Evolutionary conservation across 257 asterid species (phyloP), one percentile per base, ranked within the genome.

Genomic region (Solanum virginianum): DNA sequence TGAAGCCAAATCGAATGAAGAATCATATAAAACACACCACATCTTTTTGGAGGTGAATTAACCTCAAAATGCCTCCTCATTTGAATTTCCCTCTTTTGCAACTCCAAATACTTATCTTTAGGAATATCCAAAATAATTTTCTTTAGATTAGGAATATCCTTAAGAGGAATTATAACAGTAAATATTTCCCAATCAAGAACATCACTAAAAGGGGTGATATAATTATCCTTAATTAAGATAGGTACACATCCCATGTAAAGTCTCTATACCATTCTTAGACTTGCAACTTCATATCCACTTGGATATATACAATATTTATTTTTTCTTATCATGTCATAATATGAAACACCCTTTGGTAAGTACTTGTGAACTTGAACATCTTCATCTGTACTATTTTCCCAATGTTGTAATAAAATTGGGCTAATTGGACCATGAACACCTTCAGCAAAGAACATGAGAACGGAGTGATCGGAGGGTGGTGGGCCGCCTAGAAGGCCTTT

Each of bases 361-460:
- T 95, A 92, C 49, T 26, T 80, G 86, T 92, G 87, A 62, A 94
- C 84, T 72, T 89, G 94, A 2, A 95, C 91, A 17, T 93, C 98
- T 26, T 94, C 86, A 20, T 93, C 95, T 11, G 83, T 41, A 5
- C 74, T 86, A 86, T 94, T 90, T 72, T 93, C 97, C 98, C 96
- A 95, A 77, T 91, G 95, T 8, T 95, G 79, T 49, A 95, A 90
- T 24, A 95, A 96, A 15, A 92, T 85, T 0, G 97, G 97, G 71
- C 98, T 92, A 81, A 95, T 91, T 16, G 97, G 98, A 26, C 98
- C 98, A 81, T 95, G 97, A 80, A 94, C 89, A 2, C 98, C 98
- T 16, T 98, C 98, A 0, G 93, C 92, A 65, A 90, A 91, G 90
- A 93, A 91, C 17, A 91, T 93, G 15, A 91, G 87, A 0, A 88